A percentile compares a stretch with the other conserved stretches of the same genome.
These are phyloP conservation scores for Poa pratensis DNA, from an alignment of 176 grass and related monocot genomes.

Conservation along the genomic window DNA sequence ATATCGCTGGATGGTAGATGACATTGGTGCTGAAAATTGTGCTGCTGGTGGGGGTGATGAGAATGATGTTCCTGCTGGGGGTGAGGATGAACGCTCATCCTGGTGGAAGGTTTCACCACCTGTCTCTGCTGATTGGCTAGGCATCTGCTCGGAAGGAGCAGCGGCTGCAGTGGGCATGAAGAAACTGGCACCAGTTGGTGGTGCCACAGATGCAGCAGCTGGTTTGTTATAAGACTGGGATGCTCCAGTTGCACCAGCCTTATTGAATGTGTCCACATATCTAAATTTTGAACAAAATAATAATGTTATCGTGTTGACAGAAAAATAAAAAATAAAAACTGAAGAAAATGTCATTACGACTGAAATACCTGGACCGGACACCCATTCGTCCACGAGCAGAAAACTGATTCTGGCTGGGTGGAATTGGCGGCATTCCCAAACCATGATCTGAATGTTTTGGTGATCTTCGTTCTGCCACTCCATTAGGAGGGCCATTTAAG, in stretches of 20 bases:
- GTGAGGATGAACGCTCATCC: slow-evolving; percentile 58
- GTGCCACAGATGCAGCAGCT: slow-evolving; percentile 60
- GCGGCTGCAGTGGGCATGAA: slow-evolving; percentile 64
- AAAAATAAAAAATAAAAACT: slow-evolving; percentile 16
- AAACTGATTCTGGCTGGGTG: slow-evolving; percentile 91
- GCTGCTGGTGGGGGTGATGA: slow-evolving; percentile 49
- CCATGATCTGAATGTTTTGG: slow-evolving; percentile 49
- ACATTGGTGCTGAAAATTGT: slow-evolving; percentile 56
- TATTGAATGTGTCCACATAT: slow-evolving; percentile 99
- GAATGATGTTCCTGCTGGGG: slow-evolving; percentile 51
- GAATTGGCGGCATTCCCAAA: slow-evolving; percentile 80
- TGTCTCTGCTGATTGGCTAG: slow-evolving; percentile 47
- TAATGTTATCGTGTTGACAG: slow-evolving; percentile 19
- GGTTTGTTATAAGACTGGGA: slow-evolving; percentile 63
- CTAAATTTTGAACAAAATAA: slow-evolving; percentile 39
- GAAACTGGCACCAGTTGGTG: slow-evolving; percentile 68
- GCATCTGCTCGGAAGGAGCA: slow-evolving; percentile 44
- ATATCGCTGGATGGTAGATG: slow-evolving; percentile 70
- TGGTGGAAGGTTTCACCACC: slow-evolving; percentile 43
- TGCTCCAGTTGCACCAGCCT: slow-evolving; percentile 53
- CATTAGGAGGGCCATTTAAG: slow-evolving; percentile 63
- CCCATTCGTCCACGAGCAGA: slow-evolving; percentile 83
- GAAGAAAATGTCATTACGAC: not conserved
- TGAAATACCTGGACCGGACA: slow-evolving; percentile 80
- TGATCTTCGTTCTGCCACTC: slow-evolving; percentile 45